Percentiles rank a stretch among this genome's conserved stretches.
Conservation (phyloP, 2,329 filamentous ascomycete genomes). For the Ophiocordyceps australis region DNA sequence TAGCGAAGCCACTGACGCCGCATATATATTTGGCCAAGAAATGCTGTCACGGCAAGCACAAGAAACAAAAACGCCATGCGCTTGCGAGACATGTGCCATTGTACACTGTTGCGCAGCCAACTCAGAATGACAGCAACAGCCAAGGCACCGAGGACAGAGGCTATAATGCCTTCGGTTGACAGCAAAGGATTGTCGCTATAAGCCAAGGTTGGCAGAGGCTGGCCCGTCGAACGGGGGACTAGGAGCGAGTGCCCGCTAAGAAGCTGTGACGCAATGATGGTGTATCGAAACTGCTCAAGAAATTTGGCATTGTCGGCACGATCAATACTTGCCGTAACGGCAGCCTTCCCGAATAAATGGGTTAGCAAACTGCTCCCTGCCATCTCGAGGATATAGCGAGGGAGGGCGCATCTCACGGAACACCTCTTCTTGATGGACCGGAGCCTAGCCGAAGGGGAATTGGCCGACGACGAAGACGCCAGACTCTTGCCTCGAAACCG, state of each 20-base stretch:
- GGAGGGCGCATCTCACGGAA: slow-evolving; percentile 21
- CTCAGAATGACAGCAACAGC: slow-evolving; percentile 55
- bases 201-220: slow-evolving; percentile 3
- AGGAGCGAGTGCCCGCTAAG: slow-evolving; percentile 50
- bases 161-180: slow-evolving; percentile 29
- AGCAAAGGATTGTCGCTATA: slow-evolving; percentile 11
- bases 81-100: slow-evolving; percentile 35
- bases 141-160: slow-evolving; percentile 29
- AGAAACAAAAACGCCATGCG: slow-evolving; percentile 29
- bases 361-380: no score
- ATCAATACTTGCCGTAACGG: slow-evolving; percentile 54
- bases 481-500: slow-evolving; percentile 32
- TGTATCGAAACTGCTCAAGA: slow-evolving; percentile 83
- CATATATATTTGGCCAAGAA: slow-evolving; percentile 48
- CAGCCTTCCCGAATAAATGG: slow-evolving; percentile 38
- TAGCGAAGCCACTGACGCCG: slow-evolving; percentile 69
- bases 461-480: slow-evolving; percentile 22
- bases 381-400: not conserved
- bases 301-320: slow-evolving; percentile 69
- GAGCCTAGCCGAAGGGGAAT: slow-evolving; percentile 17
- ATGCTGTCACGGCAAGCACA: slow-evolving; percentile 33
- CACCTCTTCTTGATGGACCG: slow-evolving; percentile 28
- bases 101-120: slow-evolving; percentile 41
- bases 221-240: slow-evolving; percentile 11
- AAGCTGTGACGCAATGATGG: slow-evolving; percentile 80